Evolutionary conservation across 176 grass and related monocot species (phyloP).

Genomic region (Poa pratensis): DNA sequence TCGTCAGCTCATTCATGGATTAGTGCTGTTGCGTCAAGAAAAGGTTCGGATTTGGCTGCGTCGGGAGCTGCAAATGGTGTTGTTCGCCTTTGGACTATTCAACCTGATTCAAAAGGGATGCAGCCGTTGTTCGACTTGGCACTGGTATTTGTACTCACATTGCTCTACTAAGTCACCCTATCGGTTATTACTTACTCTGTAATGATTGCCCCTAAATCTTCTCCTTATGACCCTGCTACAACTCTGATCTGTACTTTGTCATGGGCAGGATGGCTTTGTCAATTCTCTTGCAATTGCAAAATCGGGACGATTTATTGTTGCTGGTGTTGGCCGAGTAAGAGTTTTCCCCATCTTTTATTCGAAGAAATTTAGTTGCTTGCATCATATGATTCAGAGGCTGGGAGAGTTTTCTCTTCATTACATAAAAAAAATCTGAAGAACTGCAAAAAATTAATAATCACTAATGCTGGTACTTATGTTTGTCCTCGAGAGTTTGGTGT

Average conservation of each 20-base stretch:
- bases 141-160: constrained; percentile 47
- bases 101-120: constrained; percentile 65
- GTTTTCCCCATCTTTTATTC: neutral
- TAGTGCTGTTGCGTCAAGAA: constrained; percentile 66
- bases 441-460: neutral
- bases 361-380: neutral
- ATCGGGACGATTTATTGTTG: constrained; percentile 66
- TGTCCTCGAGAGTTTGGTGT: neutral
- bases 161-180: neutral
- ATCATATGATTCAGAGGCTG: neutral
- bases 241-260: constrained; percentile 24
- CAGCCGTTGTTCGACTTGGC: constrained; percentile 51
- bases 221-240: neutral
- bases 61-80: constrained; percentile 70
- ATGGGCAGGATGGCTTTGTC: constrained; percentile 64
- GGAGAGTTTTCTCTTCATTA: neutral
- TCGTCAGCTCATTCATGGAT: constrained; percentile 65
- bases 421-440: neutral
- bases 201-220: neutral
- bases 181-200: neutral
- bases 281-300: constrained; percentile 76
- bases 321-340: constrained; percentile 70
- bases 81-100: constrained; percentile 64
- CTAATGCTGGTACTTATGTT: neutral
- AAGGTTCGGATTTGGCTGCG: constrained; percentile 76